Evolutionary conservation across 495 filamentous ascomycete genomes (phyloP).

Genomic region (Penicillium nucicola): DNA sequence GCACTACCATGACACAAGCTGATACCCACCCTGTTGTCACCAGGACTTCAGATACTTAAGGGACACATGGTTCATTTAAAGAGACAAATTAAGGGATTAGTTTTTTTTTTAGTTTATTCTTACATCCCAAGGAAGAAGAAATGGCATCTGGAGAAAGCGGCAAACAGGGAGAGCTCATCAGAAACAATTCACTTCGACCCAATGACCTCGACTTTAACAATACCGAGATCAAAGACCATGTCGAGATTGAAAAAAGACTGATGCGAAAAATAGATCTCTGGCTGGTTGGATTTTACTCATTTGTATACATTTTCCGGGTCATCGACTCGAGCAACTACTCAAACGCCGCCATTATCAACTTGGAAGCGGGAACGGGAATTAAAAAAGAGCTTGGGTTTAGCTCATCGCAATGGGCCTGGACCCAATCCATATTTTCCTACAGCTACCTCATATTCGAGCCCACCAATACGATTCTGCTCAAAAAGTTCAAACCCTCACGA

Average conservation of each 20-base stretch:
- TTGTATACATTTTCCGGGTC: constrained; percentile 40
- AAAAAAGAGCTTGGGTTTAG: constrained; percentile 40
- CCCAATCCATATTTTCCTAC: constrained; percentile 40
- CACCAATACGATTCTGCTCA: constrained; percentile 33
- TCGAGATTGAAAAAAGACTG: constrained; percentile 21
- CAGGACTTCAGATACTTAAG: background rate
- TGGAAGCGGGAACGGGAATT: constrained; percentile 40
- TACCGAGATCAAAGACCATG: background rate
- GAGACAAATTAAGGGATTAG: background rate
- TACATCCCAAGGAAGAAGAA: background rate
- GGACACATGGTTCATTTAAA: too few relatives aligned
- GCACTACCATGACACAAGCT: constrained; percentile 23
- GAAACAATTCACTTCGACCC: constrained; percentile 4
- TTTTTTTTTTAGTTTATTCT: background rate
- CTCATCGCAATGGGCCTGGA: constrained; percentile 39
- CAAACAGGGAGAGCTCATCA: constrained; percentile 3
- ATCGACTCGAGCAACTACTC: constrained; percentile 42
- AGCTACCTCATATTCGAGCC: constrained; percentile 44
- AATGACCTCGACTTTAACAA: background rate
- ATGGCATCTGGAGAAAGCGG: constrained; percentile 7
- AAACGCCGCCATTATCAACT: constrained; percentile 47
- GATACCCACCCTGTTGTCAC: background rate
- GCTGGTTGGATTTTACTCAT: constrained; percentile 41
- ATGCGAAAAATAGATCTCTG: constrained; percentile 41
- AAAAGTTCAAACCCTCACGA: constrained; percentile 30